Evolutionary conservation across 345 rosid genomes (phyloP).

Genomic region (Populus deltoides): DNA sequence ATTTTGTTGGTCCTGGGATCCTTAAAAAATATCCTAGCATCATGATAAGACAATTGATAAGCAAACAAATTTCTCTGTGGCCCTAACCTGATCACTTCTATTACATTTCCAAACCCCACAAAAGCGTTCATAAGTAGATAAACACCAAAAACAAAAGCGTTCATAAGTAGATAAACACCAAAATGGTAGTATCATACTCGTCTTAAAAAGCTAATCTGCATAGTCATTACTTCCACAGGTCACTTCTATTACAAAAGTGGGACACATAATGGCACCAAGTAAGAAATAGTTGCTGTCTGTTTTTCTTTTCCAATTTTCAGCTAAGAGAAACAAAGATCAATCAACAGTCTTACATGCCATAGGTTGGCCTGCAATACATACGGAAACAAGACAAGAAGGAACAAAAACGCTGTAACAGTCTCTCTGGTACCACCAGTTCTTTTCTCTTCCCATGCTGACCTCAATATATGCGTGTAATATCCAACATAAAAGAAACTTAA

Average conservation of each 20-base stretch:
- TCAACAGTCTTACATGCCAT: background rate
- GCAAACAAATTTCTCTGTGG: background rate
- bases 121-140: background rate
- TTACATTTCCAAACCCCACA: background rate
- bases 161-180: background rate
- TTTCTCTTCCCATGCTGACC: background rate
- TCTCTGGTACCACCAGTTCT: background rate
- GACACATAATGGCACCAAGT: background rate
- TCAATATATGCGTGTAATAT: background rate
- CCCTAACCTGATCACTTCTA: background rate
- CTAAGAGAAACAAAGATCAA: background rate
- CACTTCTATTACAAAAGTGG: background rate
- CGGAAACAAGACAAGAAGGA: background rate
- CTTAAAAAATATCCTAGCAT: background rate
- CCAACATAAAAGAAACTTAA: background rate
- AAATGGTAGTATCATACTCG: background rate
- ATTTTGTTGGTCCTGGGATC: background rate
- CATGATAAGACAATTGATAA: background rate
- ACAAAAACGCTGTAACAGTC: background rate
- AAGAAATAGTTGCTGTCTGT: background rate
- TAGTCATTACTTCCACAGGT: background rate
- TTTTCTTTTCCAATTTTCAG: background rate
- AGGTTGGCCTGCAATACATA: background rate
- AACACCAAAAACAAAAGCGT: background rate
- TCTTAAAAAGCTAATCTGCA: background rate